Conservation (phyloP, 1,284 basidiomycete species). For the Trichosporon asahii region DNA sequence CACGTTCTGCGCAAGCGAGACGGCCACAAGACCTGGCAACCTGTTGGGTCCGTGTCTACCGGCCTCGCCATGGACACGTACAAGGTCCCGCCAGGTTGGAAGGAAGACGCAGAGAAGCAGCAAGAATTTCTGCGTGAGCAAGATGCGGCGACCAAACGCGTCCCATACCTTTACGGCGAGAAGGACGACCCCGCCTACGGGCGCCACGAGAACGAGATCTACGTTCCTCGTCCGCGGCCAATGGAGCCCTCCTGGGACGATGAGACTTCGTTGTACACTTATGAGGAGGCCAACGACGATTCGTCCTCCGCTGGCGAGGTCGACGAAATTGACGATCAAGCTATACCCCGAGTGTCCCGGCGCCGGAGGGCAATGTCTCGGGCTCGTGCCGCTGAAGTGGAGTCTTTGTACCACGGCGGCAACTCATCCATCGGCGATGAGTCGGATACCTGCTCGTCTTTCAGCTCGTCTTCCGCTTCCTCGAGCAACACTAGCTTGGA, state of each 20-base stretch:
- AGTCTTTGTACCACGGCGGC: slow-evolving; percentile 8
- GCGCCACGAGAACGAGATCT: slow-evolving; percentile 33
- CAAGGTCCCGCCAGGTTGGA: slow-evolving; percentile 62
- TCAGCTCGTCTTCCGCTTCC: slow-evolving; percentile 10
- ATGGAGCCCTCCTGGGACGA: slow-evolving; percentile 11
- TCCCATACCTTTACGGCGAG: slow-evolving; percentile 58
- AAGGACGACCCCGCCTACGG: slow-evolving; percentile 22
- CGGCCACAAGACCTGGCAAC: slow-evolving; percentile 59
- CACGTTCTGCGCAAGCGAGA: slow-evolving; percentile 25
- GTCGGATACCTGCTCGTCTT: slow-evolving; percentile 25
- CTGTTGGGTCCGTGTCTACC: slow-evolving; percentile 60
- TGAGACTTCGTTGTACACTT: neutral
- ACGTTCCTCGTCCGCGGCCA: slow-evolving; percentile 32
- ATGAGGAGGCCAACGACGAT: slow-evolving; percentile 8
- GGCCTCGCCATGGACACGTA: slow-evolving; percentile 69
- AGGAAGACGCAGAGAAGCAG: slow-evolving; percentile 59
- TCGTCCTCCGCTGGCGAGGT: slow-evolving; percentile 19
- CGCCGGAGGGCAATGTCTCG: slow-evolving; percentile 8
- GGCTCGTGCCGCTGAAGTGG: neutral
- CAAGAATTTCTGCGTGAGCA: slow-evolving; percentile 66
- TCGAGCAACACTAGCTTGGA: neutral
- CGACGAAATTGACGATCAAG: slow-evolving; percentile 6
- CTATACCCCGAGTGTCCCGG: slow-evolving; percentile 12
- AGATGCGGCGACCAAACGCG: slow-evolving; percentile 66
- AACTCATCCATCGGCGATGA: slow-evolving; percentile 28